Evolutionary conservation across 1,284 basidiomycete species (phyloP).

Genomic region (Bondarzewia mesenterica): DNA sequence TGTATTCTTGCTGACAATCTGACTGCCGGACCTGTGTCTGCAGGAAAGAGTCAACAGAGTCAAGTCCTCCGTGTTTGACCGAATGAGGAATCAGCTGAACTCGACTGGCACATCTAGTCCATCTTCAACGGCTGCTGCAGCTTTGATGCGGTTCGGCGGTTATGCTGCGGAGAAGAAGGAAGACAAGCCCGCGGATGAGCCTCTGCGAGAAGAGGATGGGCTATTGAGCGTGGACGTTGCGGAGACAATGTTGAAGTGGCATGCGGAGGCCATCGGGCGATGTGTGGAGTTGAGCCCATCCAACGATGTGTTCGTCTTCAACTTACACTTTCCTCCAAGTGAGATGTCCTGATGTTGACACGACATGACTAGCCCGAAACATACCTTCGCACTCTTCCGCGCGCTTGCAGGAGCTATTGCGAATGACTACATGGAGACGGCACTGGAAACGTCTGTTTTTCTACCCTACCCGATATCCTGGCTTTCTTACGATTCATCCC

Average conservation of each 20-base stretch:
- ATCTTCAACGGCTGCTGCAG: conserved; percentile 69
- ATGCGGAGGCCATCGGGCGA: conserved; percentile 89
- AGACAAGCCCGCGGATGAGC: conserved; percentile 59
- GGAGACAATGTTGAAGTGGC: conserved; percentile 91
- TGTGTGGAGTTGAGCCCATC: conserved; percentile 80
- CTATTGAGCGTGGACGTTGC: conserved; percentile 67
- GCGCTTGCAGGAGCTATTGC: conserved; percentile 88
- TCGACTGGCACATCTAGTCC: conserved; percentile 49
- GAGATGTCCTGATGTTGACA: conserved; percentile 1
- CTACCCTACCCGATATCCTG: not conserved
- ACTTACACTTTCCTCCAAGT: conserved; percentile 3
- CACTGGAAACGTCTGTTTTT: conserved; percentile 76
- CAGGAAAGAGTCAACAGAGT: conserved; percentile 66
- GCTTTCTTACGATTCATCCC: conserved; percentile 8
- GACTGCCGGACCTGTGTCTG: conserved; percentile 7
- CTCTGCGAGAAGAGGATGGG: conserved; percentile 75
- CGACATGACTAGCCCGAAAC: conserved; percentile 65
- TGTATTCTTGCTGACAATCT: not conserved
- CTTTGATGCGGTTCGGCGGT: conserved; percentile 77
- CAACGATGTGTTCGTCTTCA: conserved; percentile 69
- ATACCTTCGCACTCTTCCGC: conserved; percentile 79
- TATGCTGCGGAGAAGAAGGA: conserved; percentile 46
- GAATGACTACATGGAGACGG: conserved; percentile 82
- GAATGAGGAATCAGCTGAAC: conserved; percentile 90
- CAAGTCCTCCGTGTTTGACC: conserved; percentile 84